phyloP scores from a whole-genome alignment of 495 filamentous ascomycete species.

The Hamigera avellanea region DNA sequence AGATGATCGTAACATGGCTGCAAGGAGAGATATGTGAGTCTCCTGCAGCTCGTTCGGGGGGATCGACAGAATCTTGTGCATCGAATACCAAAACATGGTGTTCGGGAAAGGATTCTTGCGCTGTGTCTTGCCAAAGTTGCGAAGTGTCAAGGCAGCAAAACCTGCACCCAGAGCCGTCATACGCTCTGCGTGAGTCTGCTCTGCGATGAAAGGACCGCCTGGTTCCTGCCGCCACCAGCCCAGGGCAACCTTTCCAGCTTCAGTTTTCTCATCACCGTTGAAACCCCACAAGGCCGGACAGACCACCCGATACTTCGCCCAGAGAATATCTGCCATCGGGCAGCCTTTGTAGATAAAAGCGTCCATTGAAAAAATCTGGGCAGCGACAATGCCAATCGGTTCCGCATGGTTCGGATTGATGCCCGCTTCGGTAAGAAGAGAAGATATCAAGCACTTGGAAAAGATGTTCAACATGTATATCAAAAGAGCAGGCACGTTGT shows the following conservation, averaged over 20 bases:
- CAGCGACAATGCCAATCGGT: constrained; percentile 66
- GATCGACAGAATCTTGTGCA: constrained; percentile 64
- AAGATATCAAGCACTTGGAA: constrained; percentile 61
- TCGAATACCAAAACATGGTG: constrained; percentile 63
- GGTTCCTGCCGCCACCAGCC: constrained; percentile 60
- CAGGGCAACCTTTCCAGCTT: constrained; percentile 51
- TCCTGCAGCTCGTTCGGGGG: constrained; percentile 53
- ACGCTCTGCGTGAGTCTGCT: constrained; percentile 61
- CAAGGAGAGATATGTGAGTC: constrained; percentile 70
- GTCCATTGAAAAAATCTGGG: constrained; percentile 59
- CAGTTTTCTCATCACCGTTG: constrained; percentile 61
- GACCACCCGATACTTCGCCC: constrained; percentile 71
- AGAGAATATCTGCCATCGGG: constrained; percentile 71
- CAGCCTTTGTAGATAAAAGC: constrained; percentile 57
- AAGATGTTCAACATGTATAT: constrained; percentile 79
- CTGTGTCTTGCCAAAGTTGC: constrained; percentile 61
- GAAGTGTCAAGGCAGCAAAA: constrained; percentile 66
- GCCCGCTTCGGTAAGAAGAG: constrained; percentile 65
- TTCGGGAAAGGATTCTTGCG: constrained; percentile 69
- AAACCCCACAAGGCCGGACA: constrained; percentile 87
- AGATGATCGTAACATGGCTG: constrained; percentile 61
- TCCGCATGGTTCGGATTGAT: constrained; percentile 63
- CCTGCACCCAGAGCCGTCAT: constrained; percentile 81
- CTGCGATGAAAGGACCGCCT: constrained; percentile 41
- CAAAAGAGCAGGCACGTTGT: constrained; percentile 57